Conservation (phyloP, 768 basidiomycete genomes). For the Termitomyces sp. region DNA sequence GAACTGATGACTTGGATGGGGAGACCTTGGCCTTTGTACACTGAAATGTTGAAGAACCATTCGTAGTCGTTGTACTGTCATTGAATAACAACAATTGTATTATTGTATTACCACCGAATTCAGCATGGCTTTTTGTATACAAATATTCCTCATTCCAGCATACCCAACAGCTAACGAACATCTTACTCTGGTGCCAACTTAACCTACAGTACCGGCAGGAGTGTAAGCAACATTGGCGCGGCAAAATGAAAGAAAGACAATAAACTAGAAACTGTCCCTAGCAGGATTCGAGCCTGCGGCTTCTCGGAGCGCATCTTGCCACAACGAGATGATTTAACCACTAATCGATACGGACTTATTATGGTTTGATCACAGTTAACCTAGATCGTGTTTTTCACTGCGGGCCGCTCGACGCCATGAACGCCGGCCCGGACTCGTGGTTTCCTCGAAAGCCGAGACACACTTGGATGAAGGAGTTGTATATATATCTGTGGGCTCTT, state of each 20-base stretch:
- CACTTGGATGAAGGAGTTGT: background rate
- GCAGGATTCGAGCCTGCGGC: slow-evolving; percentile 28
- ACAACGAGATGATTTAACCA: slow-evolving; percentile 25
- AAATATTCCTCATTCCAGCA: no score
- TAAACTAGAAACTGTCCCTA: slow-evolving; percentile 21
- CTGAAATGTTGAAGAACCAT: slow-evolving; percentile 33
- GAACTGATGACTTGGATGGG: slow-evolving; percentile 71
- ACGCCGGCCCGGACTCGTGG: no score
- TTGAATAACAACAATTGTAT: background rate
- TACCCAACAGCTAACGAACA: no score
- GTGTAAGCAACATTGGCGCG: background rate
- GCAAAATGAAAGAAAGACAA: slow-evolving; percentile 5
- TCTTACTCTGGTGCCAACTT: no score
- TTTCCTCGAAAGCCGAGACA: no score
- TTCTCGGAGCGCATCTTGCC: slow-evolving; percentile 20
- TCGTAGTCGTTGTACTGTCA: background rate
- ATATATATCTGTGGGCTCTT: background rate
- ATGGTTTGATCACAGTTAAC: fast-evolving
- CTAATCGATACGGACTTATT: slow-evolving; percentile 12
- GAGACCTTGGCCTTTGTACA: slow-evolving; percentile 51
- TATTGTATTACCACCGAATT: background rate
- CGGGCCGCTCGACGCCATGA: background rate
- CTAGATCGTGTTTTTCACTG: background rate
- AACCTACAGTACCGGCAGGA: no score
- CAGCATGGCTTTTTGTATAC: background rate